These are phyloP conservation scores for Orbilia quercus DNA, from an alignment of 2,329 filamentous ascomycete species.

Conservation along the genomic window DNA sequence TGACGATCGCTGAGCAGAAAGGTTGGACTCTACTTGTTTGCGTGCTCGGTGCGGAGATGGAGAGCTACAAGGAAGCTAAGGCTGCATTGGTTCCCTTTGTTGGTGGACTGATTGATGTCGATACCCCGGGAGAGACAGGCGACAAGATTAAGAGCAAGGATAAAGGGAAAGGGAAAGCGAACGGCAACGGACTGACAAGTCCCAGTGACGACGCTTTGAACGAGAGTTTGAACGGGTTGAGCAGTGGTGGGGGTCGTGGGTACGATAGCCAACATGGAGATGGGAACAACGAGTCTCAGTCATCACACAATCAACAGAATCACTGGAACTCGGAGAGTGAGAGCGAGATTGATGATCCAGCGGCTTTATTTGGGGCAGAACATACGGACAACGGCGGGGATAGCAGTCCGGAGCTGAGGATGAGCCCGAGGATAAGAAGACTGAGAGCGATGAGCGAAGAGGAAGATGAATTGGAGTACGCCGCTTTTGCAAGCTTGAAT, in stretches of 20 bases:
- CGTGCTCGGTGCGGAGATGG: slow-evolving; percentile 78
- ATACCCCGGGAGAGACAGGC: slow-evolving; percentile 27
- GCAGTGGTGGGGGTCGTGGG: slow-evolving; percentile 22
- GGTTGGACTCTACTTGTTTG: slow-evolving; percentile 83
- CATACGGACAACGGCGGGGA: slow-evolving; percentile 21
- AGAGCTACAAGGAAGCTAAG: slow-evolving; percentile 71
- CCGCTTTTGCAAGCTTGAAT: slow-evolving; percentile 47
- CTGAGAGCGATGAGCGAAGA: slow-evolving; percentile 35
- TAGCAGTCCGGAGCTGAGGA: slow-evolving; percentile 46
- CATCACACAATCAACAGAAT: slow-evolving; percentile 21
- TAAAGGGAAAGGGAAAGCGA: slow-evolving; percentile 28
- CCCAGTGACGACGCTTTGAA: slow-evolving; percentile 47
- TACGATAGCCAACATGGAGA: slow-evolving; percentile 18
- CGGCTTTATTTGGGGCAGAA: slow-evolving; percentile 44
- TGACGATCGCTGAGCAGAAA: slow-evolving; percentile 70
- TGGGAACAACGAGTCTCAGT: not conserved
- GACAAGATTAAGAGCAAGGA: slow-evolving; percentile 30
- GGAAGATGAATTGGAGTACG: slow-evolving; percentile 53
- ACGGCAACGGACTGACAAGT: slow-evolving; percentile 25
- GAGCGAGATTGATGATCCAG: slow-evolving; percentile 53
- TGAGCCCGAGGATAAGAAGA: slow-evolving; percentile 41
- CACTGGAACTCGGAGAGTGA: slow-evolving; percentile 54
- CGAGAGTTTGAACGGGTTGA: slow-evolving; percentile 46
- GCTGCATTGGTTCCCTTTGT: slow-evolving; percentile 36
- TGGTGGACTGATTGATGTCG: slow-evolving; percentile 40